Evolutionary conservation across 1,284 basidiomycete genomes (phyloP), one percentile per base, ranked within the genome.

Genomic region (Lentinus polychrous): DNA sequence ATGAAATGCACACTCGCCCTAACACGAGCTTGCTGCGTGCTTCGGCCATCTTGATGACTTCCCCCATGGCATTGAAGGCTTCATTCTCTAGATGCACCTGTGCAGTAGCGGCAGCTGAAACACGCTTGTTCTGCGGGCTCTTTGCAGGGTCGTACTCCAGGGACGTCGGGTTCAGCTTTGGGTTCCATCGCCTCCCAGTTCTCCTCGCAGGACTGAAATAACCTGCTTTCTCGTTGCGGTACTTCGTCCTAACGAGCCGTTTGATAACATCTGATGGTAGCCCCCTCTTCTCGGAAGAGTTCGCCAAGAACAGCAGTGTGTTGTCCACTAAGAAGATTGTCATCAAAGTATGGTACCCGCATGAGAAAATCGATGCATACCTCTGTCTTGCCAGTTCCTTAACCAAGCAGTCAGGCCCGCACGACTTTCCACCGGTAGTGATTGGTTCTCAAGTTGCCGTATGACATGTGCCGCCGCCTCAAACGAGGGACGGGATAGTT

Each of bases 401-500:
- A 83, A 55, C 75, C 80, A 79, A 12, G 51, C 55, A 49, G 69
- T 62, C 41, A 69, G 60, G 10, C 55, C 56, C 27, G 59, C 54
- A 50, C 63, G 65, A 53, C 62, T 40, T 18, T 38, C 50, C 35
- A n/a, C 46, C 54, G 37, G 55, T 2, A 66, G 51, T 10, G 58
- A 51, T 4, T 49, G 50, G 49, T 61, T 49, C 51, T 75, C 64
- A 18, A 80, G 60, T 47, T 67, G 64, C 34, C 57, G 62, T 7
- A 74, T 63, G 5, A 73, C 69, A 4, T 56, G 55, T 0, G 73
- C 78, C 3, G 79, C 83, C 23, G 69, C 69, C 27, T 75, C 71
- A 53, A 85, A 86, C 1, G 67, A 59, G 12, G 79, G 78, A 31
- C 80, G 66, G 65, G 74, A 82, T n/a, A 83, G 60, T 17, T 55